Percentiles rank a stretch among this genome's conserved stretches.
Evolutionary conservation across 192 early-diverging fungal species (phyloP).

Genomic region (Backusella sp.): DNA sequence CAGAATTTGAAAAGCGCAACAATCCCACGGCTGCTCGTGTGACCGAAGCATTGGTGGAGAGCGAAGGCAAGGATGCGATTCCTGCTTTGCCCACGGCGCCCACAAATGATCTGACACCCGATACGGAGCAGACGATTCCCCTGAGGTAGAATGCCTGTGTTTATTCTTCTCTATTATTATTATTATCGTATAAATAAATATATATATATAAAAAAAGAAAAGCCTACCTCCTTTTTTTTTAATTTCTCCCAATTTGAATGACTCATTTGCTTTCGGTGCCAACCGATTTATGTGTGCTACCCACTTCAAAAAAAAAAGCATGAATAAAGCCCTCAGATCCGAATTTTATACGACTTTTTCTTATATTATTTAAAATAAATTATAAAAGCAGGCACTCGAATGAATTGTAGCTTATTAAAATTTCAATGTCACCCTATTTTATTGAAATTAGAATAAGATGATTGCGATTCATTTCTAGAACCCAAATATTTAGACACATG

Average conservation of each 20-base stretch:
- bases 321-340: neutral
- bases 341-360: no score
- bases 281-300: neutral
- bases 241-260: neutral
- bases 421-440: no score
- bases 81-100: neutral
- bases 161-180: neutral
- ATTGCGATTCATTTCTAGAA: no score
- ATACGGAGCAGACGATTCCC: neutral
- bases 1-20: conserved; percentile 36
- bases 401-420: no score
- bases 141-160: neutral
- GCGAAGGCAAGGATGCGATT: neutral
- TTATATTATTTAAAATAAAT: no score
- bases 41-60: neutral
- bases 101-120: conserved; percentile 10
- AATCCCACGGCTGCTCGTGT: conserved; percentile 9
- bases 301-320: neutral
- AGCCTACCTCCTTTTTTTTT: no score
- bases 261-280: neutral
- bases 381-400: no score
- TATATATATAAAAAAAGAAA: no score
- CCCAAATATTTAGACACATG: neutral
- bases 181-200: neutral
- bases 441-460: no score